A percentile compares a stretch with the other conserved stretches of the same genome.
Conservation (phyloP, 1,284 basidiomycete species). For the Naganishia sp. region DNA sequence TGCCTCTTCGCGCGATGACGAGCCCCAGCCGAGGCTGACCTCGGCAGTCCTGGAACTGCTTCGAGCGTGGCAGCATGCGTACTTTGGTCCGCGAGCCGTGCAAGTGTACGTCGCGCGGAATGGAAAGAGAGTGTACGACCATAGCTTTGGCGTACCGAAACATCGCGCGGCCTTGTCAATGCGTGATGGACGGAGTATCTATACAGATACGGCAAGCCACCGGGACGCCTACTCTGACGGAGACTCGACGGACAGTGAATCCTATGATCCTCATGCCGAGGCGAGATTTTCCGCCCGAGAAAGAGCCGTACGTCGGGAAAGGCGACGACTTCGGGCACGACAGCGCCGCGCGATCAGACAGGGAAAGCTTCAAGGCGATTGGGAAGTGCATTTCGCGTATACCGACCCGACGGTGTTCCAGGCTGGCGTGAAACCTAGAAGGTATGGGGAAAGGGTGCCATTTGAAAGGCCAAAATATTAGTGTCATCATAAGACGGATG, state of each 20-base stretch:
- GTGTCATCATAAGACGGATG: background rate
- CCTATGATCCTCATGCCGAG: constrained; percentile 20
- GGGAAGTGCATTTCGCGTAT: constrained; percentile 33
- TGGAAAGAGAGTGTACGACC: constrained; percentile 28
- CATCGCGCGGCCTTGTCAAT: constrained; percentile 23
- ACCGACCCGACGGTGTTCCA: constrained; percentile 29
- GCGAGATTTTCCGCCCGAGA: constrained; percentile 28
- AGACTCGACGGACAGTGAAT: background rate
- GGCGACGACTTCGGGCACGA: constrained; percentile 15
- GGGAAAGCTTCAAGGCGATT: constrained; percentile 7
- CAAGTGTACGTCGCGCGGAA: constrained; percentile 28
- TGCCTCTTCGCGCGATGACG: background rate
- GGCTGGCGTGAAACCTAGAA: constrained; percentile 22
- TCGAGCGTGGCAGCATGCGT: constrained; percentile 32
- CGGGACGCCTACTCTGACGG: constrained; percentile 8
- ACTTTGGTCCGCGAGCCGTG: constrained; percentile 32
- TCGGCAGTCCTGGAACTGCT: constrained; percentile 18
- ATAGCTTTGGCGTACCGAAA: constrained; percentile 12
- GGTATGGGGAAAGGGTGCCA: constrained; percentile 29
- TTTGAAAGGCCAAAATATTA: constrained; percentile 25
- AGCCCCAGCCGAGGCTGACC: constrained; percentile 24
- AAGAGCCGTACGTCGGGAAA: constrained; percentile 17
- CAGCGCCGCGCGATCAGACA: constrained; percentile 20
- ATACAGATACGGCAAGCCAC: constrained; percentile 12
- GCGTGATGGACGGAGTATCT: constrained; percentile 19